Conservation (phyloP, 2,329 filamentous ascomycete genomes). For the Neopestalotiopsis sp. region DNA sequence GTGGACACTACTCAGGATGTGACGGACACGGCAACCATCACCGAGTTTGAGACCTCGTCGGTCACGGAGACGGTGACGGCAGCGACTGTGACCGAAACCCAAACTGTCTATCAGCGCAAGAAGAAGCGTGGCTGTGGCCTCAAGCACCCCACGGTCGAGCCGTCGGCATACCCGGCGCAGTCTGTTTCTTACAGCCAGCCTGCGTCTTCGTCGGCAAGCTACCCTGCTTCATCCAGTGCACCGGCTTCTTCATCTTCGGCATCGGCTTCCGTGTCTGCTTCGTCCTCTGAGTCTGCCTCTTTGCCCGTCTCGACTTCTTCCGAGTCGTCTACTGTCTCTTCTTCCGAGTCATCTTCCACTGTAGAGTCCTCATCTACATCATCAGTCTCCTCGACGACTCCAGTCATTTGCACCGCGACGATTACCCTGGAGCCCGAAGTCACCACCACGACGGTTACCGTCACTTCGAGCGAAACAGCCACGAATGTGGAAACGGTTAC, state of each 20-base stretch:
- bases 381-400: not conserved
- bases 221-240: not conserved
- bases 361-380: not conserved
- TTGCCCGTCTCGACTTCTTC: too few species aligned
- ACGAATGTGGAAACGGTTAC: slow-evolving; percentile 3
- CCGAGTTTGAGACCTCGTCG: not conserved
- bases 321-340: not conserved
- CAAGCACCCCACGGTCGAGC: not conserved
- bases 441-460: not conserved
- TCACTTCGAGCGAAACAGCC: slow-evolving; percentile 4
- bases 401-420: not conserved
- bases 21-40: not conserved
- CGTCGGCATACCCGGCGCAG: not conserved
- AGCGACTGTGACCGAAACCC: not conserved
- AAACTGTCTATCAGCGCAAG: not conserved
- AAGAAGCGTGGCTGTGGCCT: not conserved
- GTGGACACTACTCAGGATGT: not conserved
- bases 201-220: not conserved
- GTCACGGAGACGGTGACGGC: not conserved
- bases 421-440: not conserved
- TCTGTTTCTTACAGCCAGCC: not conserved
- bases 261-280: too few species aligned
- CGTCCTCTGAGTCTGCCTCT: too few species aligned
- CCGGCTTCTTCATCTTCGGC: too few species aligned
- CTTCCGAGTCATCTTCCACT: not conserved